Evolutionary conservation across 495 filamentous ascomycete species (phyloP).

Genomic region (Penicillium bialowiezense): DNA sequence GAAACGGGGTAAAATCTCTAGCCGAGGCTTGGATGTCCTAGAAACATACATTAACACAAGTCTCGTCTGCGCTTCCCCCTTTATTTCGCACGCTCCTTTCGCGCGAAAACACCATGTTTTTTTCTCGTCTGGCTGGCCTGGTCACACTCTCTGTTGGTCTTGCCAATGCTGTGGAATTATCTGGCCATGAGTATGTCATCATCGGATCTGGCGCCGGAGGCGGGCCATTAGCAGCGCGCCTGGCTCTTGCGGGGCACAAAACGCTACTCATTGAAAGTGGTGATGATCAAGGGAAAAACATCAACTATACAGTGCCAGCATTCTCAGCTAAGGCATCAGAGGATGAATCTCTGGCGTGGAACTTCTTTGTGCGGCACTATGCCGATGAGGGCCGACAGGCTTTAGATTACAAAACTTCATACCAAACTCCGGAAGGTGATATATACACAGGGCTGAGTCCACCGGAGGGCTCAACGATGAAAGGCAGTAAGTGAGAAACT

Average conservation of each 20-base stretch:
- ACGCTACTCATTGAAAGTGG: conserved; percentile 64
- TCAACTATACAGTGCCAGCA: conserved; percentile 38
- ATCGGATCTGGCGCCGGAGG: conserved; percentile 66
- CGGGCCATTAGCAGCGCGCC: conserved; percentile 58
- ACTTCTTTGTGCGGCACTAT: conserved; percentile 50
- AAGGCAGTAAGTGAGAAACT: too few relatives aligned
- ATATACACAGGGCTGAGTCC: conserved; percentile 39
- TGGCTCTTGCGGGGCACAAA: conserved; percentile 57
- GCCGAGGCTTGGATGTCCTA: too few relatives aligned
- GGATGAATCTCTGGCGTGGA: conserved; percentile 38
- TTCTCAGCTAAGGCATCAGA: conserved; percentile 36
- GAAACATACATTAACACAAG: too few relatives aligned
- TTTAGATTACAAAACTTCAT: conserved; percentile 45
- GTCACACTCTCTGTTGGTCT: neutral
- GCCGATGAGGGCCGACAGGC: conserved; percentile 33
- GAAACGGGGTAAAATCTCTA: too few relatives aligned
- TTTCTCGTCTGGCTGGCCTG: conserved; percentile 6
- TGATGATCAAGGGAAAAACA: conserved; percentile 51
- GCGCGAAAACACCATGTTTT: too few relatives aligned
- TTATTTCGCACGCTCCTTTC: too few relatives aligned
- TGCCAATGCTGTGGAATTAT: conserved; percentile 25
- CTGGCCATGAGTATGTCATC: conserved; percentile 62
- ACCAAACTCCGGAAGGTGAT: conserved; percentile 35
- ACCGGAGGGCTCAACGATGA: conserved; percentile 34
- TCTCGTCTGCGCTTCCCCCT: too few relatives aligned